Percentiles rank a stretch among this genome's conserved stretches.
Evolutionary conservation across 108 stramenopile genomes (phyloP).

Genomic region (Discostella stelligeroides): DNA sequence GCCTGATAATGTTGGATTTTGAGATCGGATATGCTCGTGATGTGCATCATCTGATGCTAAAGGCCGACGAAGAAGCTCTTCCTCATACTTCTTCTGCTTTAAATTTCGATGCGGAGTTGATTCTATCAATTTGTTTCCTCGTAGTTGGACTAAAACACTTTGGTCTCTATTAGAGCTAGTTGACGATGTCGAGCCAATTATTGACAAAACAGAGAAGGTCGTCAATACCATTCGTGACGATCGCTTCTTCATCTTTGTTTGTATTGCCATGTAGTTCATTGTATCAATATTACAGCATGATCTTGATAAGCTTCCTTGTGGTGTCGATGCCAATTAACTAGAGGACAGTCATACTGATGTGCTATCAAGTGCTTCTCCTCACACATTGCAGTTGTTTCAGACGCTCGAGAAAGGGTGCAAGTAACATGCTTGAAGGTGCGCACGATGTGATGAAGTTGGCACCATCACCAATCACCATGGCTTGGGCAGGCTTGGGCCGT

Average conservation of each 20-base stretch:
- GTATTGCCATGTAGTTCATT: neutral
- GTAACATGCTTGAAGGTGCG: too few relatives aligned
- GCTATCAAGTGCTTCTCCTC: too few relatives aligned
- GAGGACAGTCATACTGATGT: too few relatives aligned
- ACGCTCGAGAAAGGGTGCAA: too few relatives aligned
- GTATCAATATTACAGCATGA: neutral
- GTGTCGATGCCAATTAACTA: neutral
- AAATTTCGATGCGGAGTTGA: neutral
- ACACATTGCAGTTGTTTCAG: too few relatives aligned
- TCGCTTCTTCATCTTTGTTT: constrained; percentile 3
- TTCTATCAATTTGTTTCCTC: neutral
- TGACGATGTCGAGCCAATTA: constrained; percentile 17
- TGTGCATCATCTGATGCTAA: neutral
- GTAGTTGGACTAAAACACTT: neutral
- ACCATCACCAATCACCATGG: too few relatives aligned
- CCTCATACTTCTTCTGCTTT: neutral
- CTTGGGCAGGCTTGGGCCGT: too few relatives aligned
- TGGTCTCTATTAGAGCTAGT: constrained; percentile 24
- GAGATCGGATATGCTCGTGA: neutral
- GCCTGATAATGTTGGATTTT: neutral
- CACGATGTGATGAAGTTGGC: too few relatives aligned
- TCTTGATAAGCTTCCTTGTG: neutral
- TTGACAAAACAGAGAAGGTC: neutral
- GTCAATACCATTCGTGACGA: neutral
- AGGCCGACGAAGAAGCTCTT: too few relatives aligned